phyloP scores from a whole-genome alignment of 2,329 filamentous ascomycete species.

The Paracoccidioides brasiliensis region DNA sequence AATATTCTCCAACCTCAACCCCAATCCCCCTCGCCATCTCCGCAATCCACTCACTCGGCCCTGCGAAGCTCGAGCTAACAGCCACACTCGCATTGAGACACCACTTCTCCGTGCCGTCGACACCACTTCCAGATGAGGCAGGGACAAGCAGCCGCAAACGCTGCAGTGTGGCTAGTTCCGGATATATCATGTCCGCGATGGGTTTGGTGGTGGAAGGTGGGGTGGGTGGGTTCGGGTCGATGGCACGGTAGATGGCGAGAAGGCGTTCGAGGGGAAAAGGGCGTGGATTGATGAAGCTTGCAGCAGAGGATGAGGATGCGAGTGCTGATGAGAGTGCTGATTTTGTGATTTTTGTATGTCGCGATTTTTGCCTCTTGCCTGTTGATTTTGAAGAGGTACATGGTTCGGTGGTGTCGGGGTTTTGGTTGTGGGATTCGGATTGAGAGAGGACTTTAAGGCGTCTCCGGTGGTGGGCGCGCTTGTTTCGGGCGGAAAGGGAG shows the following conservation, averaged over 20 bases:
- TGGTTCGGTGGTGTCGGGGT: conserved; percentile 15
- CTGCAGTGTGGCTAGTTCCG: conserved; percentile 35
- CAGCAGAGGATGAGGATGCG: conserved; percentile 26
- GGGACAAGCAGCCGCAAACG: conserved; percentile 35
- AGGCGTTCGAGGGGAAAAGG: conserved; percentile 35
- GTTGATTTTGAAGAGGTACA: conserved; percentile 20
- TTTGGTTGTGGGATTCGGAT: conserved; percentile 21
- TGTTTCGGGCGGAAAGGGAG: conserved; percentile 30
- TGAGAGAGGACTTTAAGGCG: conserved; percentile 30
- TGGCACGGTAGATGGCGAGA: conserved; percentile 36
- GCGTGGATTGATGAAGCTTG: conserved; percentile 28
- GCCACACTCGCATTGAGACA: conserved; percentile 31
- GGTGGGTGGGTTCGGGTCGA: conserved; percentile 30
- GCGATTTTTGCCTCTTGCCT: conserved; percentile 23
- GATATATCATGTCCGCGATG: conserved; percentile 33
- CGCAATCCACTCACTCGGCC: conserved; percentile 31
- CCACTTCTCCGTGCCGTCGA: conserved; percentile 32
- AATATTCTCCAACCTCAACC: conserved; percentile 33
- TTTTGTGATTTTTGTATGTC: conserved; percentile 23
- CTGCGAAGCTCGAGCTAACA: conserved; percentile 3
- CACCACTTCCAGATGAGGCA: conserved; percentile 22
- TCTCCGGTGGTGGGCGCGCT: conserved; percentile 30
- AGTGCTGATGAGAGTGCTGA: conserved; percentile 28
- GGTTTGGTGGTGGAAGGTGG: conserved; percentile 7
- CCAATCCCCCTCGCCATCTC: conserved; percentile 33